Conservation (phyloP, 2,329 filamentous ascomycete species). For the Atkinsonella hypoxylon region DNA sequence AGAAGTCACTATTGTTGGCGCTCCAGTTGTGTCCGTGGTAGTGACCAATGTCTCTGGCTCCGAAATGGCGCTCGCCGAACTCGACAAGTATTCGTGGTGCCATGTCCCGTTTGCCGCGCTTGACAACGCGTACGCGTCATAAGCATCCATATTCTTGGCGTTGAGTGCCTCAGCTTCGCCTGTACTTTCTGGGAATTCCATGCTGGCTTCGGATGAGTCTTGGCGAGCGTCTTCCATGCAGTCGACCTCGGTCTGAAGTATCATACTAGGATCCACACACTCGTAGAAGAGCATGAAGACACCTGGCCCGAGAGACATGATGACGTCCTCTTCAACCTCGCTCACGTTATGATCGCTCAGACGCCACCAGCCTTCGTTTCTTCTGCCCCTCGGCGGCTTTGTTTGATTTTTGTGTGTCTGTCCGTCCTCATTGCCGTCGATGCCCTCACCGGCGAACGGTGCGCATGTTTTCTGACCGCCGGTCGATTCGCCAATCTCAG, state of each 20-base stretch:
- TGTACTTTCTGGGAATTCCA: background rate
- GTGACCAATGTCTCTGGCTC: background rate
- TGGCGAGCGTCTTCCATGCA: constrained; percentile 11
- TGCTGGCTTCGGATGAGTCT: background rate
- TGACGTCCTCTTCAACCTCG: constrained; percentile 58
- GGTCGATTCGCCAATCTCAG: constrained; percentile 15
- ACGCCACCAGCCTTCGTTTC: constrained; percentile 64
- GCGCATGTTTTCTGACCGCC: background rate
- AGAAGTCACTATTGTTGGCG: background rate
- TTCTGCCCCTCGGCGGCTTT: constrained; percentile 2
- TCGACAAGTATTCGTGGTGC: constrained; percentile 1
- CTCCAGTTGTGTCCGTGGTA: constrained; percentile 1
- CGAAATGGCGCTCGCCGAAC: constrained; percentile 4
- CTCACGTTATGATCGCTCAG: constrained; percentile 82
- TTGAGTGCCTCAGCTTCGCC: background rate
- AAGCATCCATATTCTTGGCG: background rate
- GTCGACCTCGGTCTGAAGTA: constrained; percentile 25
- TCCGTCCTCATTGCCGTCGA: constrained; percentile 7
- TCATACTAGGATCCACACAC: constrained; percentile 42
- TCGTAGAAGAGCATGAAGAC: constrained; percentile 99
- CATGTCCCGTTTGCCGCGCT: background rate
- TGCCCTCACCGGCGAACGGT: background rate
- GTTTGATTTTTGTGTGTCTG: constrained; percentile 4
- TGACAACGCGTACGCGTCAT: background rate
- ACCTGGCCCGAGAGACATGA: constrained; percentile 58